These are phyloP conservation scores for Ophiostoma ips DNA, from an alignment of 2,329 filamentous ascomycete species.

Conservation along the genomic window DNA sequence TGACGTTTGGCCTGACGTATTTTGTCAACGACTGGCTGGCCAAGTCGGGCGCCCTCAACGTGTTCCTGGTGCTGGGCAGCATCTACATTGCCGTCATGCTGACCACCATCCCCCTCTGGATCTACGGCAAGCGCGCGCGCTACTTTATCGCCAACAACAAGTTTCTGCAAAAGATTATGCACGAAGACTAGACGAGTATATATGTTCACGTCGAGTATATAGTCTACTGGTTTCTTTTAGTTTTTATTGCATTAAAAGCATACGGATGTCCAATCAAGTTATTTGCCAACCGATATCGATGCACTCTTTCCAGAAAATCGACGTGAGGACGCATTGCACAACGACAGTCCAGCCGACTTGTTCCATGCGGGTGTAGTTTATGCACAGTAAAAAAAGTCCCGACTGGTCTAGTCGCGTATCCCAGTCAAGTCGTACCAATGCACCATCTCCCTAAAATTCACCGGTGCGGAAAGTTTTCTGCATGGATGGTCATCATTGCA, in stretches of 20 bases:
- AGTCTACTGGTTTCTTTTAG: background rate
- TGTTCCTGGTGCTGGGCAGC: slow-evolving; percentile 25
- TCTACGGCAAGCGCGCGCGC: slow-evolving; percentile 33
- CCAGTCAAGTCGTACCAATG: no score
- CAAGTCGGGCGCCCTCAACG: slow-evolving; percentile 21
- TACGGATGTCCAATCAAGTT: background rate
- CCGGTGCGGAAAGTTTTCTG: no score
- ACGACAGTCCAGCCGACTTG: no score
- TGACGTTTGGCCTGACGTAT: slow-evolving; percentile 33
- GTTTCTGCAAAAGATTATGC: slow-evolving; percentile 20
- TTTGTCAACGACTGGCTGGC: slow-evolving; percentile 28
- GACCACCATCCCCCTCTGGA: slow-evolving; percentile 33
- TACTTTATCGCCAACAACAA: slow-evolving; percentile 28
- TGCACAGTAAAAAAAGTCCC: no score
- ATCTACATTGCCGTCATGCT: slow-evolving; percentile 30
- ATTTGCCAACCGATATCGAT: no score
- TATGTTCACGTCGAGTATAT: background rate
- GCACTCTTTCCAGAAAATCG: no score
- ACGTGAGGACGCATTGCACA: no score
- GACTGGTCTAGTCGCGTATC: no score
- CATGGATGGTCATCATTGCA: no score
- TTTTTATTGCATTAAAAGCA: background rate
- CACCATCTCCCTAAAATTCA: no score
- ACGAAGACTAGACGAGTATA: slow-evolving; percentile 12
- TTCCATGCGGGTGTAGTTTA: no score